Percentiles rank a stretch among this genome's conserved stretches.
phyloP scores from a whole-genome alignment of 2,329 filamentous ascomycete genomes.

The Bipolaris gigantea region DNA sequence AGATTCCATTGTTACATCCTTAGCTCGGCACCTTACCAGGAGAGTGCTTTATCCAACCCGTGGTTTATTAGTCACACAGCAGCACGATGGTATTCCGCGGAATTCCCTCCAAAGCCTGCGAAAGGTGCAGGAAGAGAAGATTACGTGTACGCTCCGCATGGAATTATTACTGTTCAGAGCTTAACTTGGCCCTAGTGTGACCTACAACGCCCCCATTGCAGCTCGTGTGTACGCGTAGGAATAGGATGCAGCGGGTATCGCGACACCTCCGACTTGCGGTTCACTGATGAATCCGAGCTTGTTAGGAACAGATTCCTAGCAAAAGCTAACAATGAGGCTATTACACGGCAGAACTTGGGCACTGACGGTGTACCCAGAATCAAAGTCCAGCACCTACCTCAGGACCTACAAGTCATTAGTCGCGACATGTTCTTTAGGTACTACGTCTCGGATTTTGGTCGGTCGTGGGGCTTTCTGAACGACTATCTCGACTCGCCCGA shows the following conservation, averaged over 20 bases:
- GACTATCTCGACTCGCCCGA: constrained; percentile 16
- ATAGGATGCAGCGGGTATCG: constrained; percentile 28
- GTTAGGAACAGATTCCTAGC: constrained; percentile 19
- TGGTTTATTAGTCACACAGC: neutral
- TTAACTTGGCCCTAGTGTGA: constrained; percentile 24
- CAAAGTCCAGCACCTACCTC: constrained; percentile 15
- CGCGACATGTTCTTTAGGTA: constrained; percentile 29
- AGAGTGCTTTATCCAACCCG: neutral
- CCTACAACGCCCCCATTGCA: constrained; percentile 24
- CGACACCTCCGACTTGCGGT: constrained; percentile 25
- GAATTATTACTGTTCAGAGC: neutral
- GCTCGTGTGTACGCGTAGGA: constrained; percentile 25
- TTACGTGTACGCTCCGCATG: constrained; percentile 8
- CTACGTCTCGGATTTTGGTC: constrained; percentile 32
- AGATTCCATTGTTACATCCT: neutral
- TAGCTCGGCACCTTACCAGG: neutral
- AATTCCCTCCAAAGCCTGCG: constrained; percentile 25
- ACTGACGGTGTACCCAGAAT: constrained; percentile 5
- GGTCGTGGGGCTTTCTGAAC: constrained; percentile 29
- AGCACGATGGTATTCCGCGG: constrained; percentile 20
- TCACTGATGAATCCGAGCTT: constrained; percentile 29
- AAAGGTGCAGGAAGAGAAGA: constrained; percentile 22
- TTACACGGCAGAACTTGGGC: neutral
- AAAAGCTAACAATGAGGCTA: neutral
- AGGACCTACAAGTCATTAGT: constrained; percentile 23